These are phyloP conservation scores for Cladosporium sp. DNA, from an alignment of 2,329 filamentous ascomycete species.

Conservation along the genomic window DNA sequence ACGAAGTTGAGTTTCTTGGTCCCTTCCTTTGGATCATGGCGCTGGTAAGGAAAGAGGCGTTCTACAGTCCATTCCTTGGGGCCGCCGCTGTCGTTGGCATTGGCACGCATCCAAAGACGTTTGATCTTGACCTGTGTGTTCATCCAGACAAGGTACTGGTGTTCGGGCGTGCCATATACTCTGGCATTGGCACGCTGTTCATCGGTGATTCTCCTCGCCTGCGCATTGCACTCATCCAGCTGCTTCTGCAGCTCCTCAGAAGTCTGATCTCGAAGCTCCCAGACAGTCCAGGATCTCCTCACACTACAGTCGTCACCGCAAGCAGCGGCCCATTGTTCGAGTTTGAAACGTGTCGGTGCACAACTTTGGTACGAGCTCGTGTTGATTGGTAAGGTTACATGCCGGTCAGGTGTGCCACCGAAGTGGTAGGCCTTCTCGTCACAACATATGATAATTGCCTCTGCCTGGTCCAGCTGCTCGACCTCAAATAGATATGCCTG, in stretches of 20 bases:
- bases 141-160: too few species aligned
- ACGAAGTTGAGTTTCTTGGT: neutral
- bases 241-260: too few species aligned
- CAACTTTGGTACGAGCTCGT: neutral
- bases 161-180: too few species aligned
- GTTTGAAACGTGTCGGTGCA: neutral
- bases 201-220: too few species aligned
- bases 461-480: neutral
- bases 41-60: neutral
- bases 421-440: neutral
- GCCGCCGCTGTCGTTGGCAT: too few species aligned
- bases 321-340: neutral
- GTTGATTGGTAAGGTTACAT: neutral
- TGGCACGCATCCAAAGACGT: too few species aligned
- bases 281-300: neutral
- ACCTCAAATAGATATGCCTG: neutral
- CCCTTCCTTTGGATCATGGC: neutral
- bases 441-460: neutral
- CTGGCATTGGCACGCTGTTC: too few species aligned
- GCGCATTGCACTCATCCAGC: too few species aligned
- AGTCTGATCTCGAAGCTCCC: neutral
- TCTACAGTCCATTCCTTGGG: neutral
- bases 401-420: neutral
- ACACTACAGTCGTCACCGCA: neutral
- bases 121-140: too few species aligned